phyloP scores from a whole-genome alignment of 176 grass and related monocot species.

The Saccharum spontaneum region DNA sequence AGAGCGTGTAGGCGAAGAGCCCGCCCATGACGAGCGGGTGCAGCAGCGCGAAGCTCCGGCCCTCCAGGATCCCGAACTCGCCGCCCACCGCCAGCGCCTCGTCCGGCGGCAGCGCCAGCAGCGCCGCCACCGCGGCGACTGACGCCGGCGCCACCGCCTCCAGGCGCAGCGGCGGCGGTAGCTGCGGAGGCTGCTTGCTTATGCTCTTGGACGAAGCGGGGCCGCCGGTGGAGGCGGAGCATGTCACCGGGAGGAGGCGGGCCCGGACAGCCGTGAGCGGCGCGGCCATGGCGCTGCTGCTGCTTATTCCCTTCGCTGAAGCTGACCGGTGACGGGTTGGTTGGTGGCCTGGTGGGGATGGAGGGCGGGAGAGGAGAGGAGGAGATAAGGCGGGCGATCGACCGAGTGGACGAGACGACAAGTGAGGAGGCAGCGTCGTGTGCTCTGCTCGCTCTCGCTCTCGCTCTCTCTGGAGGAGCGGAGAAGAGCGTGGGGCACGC shows the following conservation, averaged over 20 bases:
- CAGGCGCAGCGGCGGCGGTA: not conserved
- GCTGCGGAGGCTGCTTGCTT: too few species aligned
- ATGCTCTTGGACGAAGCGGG: not conserved
- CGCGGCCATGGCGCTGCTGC: conserved; percentile 29
- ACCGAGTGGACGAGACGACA: conserved; percentile 6
- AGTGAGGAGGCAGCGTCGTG: not conserved
- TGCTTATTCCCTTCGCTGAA: not conserved
- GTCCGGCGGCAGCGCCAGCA: conserved; percentile 29
- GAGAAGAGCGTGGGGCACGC: not conserved
- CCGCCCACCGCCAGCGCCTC: conserved; percentile 57
- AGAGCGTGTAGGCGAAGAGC: conserved; percentile 88
- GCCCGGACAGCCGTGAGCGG: conserved; percentile 26
- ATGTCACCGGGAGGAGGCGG: conserved; percentile 21
- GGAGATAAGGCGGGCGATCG: not conserved
- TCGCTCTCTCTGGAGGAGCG: not conserved
- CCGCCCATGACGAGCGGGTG: conserved; percentile 83
- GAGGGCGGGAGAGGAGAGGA: not conserved
- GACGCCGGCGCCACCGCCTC: not conserved
- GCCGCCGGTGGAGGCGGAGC: not conserved
- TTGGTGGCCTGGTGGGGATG: not conserved
- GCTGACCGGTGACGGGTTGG: not conserved
- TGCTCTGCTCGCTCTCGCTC: not conserved
- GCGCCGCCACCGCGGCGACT: not conserved
- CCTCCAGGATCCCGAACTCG: conserved; percentile 90
- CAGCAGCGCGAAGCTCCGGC: conserved; percentile 66